A percentile compares a stretch with the other conserved stretches of the same genome.
Evolutionary conservation across 2,329 filamentous ascomycete species (phyloP).

Genomic region (Orbilia brochopaga): DNA sequence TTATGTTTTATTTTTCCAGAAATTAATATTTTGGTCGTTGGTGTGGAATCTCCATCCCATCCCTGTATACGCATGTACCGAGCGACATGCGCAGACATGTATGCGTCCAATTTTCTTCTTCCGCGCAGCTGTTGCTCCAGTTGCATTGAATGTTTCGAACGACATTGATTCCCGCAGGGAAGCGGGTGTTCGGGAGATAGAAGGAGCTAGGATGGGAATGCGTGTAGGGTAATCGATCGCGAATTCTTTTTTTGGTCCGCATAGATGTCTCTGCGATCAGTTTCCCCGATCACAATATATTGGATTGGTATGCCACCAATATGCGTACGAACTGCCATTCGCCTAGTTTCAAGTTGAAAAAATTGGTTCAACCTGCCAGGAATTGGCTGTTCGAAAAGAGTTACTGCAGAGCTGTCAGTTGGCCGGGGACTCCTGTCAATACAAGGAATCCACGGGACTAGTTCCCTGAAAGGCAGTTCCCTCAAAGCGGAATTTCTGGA

Average conservation of each 20-base stretch:
- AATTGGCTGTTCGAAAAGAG: slow-evolving; percentile 33
- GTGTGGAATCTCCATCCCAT: slow-evolving; percentile 43
- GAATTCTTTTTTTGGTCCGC: slow-evolving; percentile 42
- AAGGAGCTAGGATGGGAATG: slow-evolving; percentile 24
- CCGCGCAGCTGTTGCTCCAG: slow-evolving; percentile 29
- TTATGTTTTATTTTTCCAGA: slow-evolving; percentile 43
- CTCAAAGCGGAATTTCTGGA: slow-evolving; percentile 29
- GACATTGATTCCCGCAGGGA: slow-evolving; percentile 38
- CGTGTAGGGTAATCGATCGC: slow-evolving; percentile 41
- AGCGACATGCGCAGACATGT: slow-evolving; percentile 25
- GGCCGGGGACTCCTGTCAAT: slow-evolving; percentile 31
- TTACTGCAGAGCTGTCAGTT: slow-evolving; percentile 24
- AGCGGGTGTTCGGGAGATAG: slow-evolving; percentile 45
- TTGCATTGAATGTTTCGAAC: slow-evolving; percentile 36
- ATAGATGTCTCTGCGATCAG: slow-evolving; percentile 24
- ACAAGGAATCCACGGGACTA: slow-evolving; percentile 49
- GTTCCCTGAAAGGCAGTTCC: slow-evolving; percentile 48
- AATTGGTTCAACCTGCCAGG: slow-evolving; percentile 50
- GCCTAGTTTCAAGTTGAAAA: slow-evolving; percentile 47
- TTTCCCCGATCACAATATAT: slow-evolving; percentile 13
- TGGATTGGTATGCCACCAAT: slow-evolving; percentile 30
- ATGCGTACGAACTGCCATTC: slow-evolving; percentile 31
- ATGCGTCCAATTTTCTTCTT: slow-evolving; percentile 23
- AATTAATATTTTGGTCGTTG: slow-evolving; percentile 27
- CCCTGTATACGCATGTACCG: slow-evolving; percentile 40